phyloP scores from a whole-genome alignment of 257 asterid genomes.

The Lithospermum erythrorhizon region DNA sequence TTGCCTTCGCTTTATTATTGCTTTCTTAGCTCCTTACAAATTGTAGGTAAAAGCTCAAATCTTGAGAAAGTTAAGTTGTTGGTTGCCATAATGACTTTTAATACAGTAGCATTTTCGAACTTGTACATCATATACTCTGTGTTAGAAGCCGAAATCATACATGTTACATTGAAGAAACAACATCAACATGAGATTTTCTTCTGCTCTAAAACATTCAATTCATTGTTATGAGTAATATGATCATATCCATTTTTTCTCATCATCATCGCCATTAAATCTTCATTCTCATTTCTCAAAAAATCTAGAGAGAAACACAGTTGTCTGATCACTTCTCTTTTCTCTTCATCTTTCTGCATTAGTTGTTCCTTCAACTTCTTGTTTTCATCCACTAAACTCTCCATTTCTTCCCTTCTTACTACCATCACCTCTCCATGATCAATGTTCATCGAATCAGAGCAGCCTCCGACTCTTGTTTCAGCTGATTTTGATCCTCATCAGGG shows the following conservation, averaged over 20 bases:
- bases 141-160: too few relatives aligned
- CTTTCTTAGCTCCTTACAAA: too few relatives aligned
- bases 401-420: constrained; percentile 27
- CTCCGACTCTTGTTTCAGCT: constrained; percentile 10
- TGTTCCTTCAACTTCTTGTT: constrained; percentile 28
- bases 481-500: neutral
- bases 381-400: constrained; percentile 39
- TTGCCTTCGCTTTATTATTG: too few relatives aligned
- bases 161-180: too few relatives aligned
- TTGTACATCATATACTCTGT: too few relatives aligned
- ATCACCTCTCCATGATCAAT: constrained; percentile 14
- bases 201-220: too few relatives aligned
- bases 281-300: constrained; percentile 49
- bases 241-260: neutral
- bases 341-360: constrained; percentile 61
- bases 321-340: constrained; percentile 65
- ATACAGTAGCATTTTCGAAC: too few relatives aligned
- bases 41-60: too few relatives aligned
- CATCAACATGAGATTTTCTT: too few relatives aligned
- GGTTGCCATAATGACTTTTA: too few relatives aligned
- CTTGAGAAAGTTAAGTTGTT: too few relatives aligned
- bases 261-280: neutral
- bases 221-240: neutral
- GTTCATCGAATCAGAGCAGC: constrained; percentile 9
- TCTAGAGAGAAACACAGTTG: constrained; percentile 58